Evolutionary conservation across 352 stramenopile genomes (phyloP), one percentile per base, ranked within the genome.

Genomic region (Phytophthora sansomeana): DNA sequence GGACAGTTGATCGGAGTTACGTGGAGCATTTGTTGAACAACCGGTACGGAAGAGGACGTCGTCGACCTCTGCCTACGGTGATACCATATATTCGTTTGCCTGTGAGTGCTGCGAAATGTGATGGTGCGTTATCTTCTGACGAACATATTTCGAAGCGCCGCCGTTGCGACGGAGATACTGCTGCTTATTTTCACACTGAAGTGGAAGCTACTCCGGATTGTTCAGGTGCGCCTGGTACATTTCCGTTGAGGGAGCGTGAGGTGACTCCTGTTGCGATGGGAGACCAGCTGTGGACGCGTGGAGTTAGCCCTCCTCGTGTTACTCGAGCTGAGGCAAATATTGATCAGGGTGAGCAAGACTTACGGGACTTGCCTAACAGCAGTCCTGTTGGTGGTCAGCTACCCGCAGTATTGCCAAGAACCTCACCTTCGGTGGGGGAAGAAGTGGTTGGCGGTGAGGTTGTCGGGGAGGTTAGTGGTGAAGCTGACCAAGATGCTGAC

Each of bases 151-250:
- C 10, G 19, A 63, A 64, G 36, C 57, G 57, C 57, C 35, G 24
- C 57, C 57, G 46, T 64, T 50, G 46, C 36, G 46, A 57, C 36
- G 44, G 57, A n/a, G n/a, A n/a, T n/a, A n/a, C n/a, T n/a, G n/a
- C n/a, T n/a, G n/a, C n/a, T n/a, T n/a, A n/a, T n/a, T 57, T 16
- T 49, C 14, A 43, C 5, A 26, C 39, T 51, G 39, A 60, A 51
- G 39, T 24, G 10, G n/a, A 8, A 24, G n/a, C n/a, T n/a, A 21
- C 38, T 58, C 36, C 47, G 47, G 57, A 32, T 5, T 33, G 29
- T 16, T 10, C 38, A 16, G 36, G 38, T 55, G 48, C 16, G 38
- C 24, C 44, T 42, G 19, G 1, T 1, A 5, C 16, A 24, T 19
- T 26, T 47, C 30, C 55, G 43, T 66, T 42, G 43, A 48, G 39